Percentiles rank a stretch among this genome's conserved stretches.
These are phyloP conservation scores for Asterochloris erici DNA, from an alignment of 139 green algal species.

Conservation along the genomic window DNA sequence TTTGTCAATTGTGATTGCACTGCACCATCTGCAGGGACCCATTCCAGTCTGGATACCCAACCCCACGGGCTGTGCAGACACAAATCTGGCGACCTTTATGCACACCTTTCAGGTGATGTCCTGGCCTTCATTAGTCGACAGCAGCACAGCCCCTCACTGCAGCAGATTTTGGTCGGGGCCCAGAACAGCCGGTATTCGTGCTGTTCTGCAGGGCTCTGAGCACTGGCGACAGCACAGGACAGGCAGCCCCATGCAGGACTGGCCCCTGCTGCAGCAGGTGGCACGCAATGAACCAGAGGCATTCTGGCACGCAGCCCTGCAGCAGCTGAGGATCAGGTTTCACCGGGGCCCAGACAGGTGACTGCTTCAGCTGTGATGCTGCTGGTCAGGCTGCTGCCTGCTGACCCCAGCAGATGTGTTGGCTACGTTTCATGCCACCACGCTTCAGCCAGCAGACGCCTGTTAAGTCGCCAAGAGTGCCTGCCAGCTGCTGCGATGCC, in stretches of 20 bases:
- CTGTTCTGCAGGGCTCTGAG: slow-evolving; percentile 9
- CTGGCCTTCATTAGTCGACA: neutral
- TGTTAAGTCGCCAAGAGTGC: neutral
- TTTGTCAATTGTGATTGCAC: neutral
- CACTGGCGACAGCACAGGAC: slow-evolving; percentile 13
- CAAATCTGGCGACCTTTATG: slow-evolving; percentile 66
- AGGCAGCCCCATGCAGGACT: slow-evolving; percentile 30
- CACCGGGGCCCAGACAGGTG: slow-evolving; percentile 29
- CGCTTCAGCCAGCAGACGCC: neutral
- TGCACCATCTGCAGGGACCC: slow-evolving; percentile 34
- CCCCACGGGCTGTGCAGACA: slow-evolving; percentile 14
- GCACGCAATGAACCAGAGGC: slow-evolving; percentile 50
- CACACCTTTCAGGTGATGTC: slow-evolving; percentile 21
- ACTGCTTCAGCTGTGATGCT: neutral
- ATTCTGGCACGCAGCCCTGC: slow-evolving; percentile 59
- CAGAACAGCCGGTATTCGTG: neutral
- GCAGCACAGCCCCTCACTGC: neutral
- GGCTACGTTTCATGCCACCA: neutral
- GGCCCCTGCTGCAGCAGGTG: slow-evolving; percentile 51
- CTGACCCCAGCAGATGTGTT: neutral
- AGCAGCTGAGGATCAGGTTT: slow-evolving; percentile 47
- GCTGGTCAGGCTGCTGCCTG: neutral
- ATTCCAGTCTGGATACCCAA: slow-evolving; percentile 61
- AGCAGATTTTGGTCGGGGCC: neutral
- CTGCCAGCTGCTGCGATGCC: neutral